Evolutionary conservation across 2,329 filamentous ascomycete genomes (phyloP).

Genomic region (Claviceps pazoutovae): DNA sequence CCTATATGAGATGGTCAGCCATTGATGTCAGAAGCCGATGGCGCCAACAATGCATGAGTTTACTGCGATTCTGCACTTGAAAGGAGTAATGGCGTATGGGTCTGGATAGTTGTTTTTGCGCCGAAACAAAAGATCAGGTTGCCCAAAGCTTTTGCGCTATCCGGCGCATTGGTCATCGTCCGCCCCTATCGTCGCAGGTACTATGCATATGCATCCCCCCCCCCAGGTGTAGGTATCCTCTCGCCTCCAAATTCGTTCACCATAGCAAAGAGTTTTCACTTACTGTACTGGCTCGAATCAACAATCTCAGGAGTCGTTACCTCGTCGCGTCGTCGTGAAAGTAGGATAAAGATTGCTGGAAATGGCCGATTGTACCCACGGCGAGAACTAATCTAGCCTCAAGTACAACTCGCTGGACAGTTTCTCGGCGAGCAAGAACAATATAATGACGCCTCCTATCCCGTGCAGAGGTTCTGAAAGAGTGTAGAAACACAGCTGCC

Average conservation of each 20-base stretch:
- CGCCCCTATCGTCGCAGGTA: background rate
- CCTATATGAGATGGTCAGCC: constrained; percentile 3
- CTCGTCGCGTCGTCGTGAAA: background rate
- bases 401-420: background rate
- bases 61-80: background rate
- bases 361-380: background rate
- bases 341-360: background rate
- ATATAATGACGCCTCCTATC: background rate
- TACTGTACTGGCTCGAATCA: background rate
- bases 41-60: background rate
- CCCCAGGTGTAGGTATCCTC: background rate
- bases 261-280: no score
- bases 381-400: background rate
- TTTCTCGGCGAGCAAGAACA: background rate
- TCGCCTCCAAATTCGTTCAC: background rate
- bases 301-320: background rate
- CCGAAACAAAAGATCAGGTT: background rate
- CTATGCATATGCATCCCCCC: background rate
- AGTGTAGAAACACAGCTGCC: background rate
- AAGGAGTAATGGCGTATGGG: background rate
- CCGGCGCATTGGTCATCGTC: constrained; percentile 1
- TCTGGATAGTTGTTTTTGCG: background rate
- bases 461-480: background rate
- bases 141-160: background rate
- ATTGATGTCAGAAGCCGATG: background rate